phyloP scores from a whole-genome alignment of 768 basidiomycete genomes.

The Lactifluus echinatus region DNA sequence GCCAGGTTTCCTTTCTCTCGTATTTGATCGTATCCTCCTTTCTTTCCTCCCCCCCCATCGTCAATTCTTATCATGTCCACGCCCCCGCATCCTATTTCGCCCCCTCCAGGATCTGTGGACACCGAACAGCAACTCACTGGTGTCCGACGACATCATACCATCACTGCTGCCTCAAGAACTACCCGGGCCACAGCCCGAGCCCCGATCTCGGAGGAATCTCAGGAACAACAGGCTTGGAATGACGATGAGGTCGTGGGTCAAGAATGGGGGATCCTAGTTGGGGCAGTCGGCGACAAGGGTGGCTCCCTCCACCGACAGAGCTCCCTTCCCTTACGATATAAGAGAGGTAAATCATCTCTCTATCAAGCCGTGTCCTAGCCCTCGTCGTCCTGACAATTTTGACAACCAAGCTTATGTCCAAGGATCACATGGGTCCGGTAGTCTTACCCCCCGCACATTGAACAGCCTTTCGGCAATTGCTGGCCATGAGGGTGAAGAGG shows the following conservation, averaged over 20 bases:
- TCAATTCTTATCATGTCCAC: constrained; percentile 10
- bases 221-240: constrained; percentile 18
- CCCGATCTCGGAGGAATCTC: constrained; percentile 20
- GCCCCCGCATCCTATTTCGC: constrained; percentile 17
- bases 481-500: constrained; percentile 81
- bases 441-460: constrained; percentile 59
- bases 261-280: constrained; percentile 14
- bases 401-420: constrained; percentile 18
- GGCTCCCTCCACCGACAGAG: constrained; percentile 21
- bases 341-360: constrained; percentile 11
- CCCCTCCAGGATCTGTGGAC: constrained; percentile 10
- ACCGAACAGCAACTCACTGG: constrained; percentile 3
- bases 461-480: constrained; percentile 82
- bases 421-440: constrained; percentile 38
- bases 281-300: constrained; percentile 19
- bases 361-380: background rate
- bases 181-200: constrained; percentile 13
- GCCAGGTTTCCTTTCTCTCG: background rate
- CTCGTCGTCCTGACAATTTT: background rate
- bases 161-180: constrained; percentile 19
- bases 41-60: background rate
- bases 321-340: constrained; percentile 20
- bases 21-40: background rate
- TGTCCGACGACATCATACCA: constrained; percentile 21
- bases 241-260: constrained; percentile 16